Percentiles rank a stretch among this genome's conserved stretches.
Evolutionary conservation across 257 asterid species (phyloP).

Genomic region (Voacanga thouarsii): DNA sequence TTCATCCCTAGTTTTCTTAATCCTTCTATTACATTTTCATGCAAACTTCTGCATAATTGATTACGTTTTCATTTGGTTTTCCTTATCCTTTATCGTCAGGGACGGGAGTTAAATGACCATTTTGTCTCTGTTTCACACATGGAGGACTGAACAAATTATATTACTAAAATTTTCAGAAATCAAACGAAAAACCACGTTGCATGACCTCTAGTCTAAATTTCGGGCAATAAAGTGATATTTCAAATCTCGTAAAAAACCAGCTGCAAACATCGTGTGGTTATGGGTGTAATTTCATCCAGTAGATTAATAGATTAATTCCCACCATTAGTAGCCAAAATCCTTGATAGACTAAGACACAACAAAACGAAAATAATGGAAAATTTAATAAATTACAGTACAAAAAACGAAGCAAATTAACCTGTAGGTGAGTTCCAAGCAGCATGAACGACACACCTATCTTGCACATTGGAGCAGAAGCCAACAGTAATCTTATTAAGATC

Average conservation of each 20-base stretch:
- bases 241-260: neutral
- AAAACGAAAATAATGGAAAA: neutral
- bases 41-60: neutral
- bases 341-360: neutral
- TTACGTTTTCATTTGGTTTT: neutral
- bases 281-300: neutral
- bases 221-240: too few relatives aligned
- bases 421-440: slow-evolving; percentile 96
- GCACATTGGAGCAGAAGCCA: slow-evolving; percentile 84
- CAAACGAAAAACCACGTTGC: neutral
- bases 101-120: neutral
- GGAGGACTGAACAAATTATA: neutral
- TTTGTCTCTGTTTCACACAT: neutral
- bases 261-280: neutral
- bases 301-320: neutral
- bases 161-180: neutral
- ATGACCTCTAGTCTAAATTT: too few relatives aligned
- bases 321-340: neutral
- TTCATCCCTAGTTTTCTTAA: too few relatives aligned
- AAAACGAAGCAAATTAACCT: slow-evolving; percentile 31
- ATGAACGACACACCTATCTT: slow-evolving; percentile 77
- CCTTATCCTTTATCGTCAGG: neutral
- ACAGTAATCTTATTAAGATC: slow-evolving; percentile 81
- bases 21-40: neutral
- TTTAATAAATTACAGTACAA: neutral